Conservation (phyloP, 2,329 filamentous ascomycete species). For the Decorospora gaudefroyi region DNA sequence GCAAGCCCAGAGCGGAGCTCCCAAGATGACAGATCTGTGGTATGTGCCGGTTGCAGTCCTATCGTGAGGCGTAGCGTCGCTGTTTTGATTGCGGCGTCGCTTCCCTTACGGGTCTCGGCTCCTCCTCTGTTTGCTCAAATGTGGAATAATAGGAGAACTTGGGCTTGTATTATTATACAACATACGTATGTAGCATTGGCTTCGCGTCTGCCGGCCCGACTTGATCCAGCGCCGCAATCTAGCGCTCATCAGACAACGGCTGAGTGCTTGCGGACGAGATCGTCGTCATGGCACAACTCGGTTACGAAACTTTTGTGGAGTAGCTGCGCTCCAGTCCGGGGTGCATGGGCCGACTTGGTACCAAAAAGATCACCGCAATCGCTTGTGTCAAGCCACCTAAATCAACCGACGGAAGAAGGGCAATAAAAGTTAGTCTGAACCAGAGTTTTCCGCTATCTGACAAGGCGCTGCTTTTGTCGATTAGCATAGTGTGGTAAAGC, state of each 20-base stretch:
- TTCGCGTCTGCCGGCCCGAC: conserved; percentile 13
- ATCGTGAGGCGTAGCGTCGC: background rate
- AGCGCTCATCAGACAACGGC: too few species aligned
- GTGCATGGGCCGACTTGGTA: conserved; percentile 24
- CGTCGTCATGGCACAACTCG: conserved; percentile 23
- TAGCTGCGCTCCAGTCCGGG: conserved; percentile 34
- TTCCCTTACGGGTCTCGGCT: background rate
- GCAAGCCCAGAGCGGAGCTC: conserved; percentile 14
- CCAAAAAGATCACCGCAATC: conserved; percentile 10
- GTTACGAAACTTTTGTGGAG: conserved; percentile 26
- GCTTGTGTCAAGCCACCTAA: conserved; percentile 1
- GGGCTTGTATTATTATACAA: too few species aligned
- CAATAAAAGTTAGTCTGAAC: conserved; percentile 7
- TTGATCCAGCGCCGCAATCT: conserved; percentile 13
- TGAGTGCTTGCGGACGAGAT: too few species aligned
- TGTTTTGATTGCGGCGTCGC: background rate
- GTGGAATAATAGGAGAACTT: too few species aligned
- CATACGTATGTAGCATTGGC: conserved; percentile 1
- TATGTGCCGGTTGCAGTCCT: conserved; percentile 7
- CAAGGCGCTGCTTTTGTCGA: conserved; percentile 1
- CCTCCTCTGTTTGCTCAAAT: too few species aligned
- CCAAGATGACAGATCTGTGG: conserved; percentile 9
- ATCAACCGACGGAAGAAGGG: conserved; percentile 9
- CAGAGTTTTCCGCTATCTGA: conserved; percentile 5
- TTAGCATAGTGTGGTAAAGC: conserved; percentile 6